Conservation (phyloP, 2,329 filamentous ascomycete genomes). For the Xylariaceae sp. region DNA sequence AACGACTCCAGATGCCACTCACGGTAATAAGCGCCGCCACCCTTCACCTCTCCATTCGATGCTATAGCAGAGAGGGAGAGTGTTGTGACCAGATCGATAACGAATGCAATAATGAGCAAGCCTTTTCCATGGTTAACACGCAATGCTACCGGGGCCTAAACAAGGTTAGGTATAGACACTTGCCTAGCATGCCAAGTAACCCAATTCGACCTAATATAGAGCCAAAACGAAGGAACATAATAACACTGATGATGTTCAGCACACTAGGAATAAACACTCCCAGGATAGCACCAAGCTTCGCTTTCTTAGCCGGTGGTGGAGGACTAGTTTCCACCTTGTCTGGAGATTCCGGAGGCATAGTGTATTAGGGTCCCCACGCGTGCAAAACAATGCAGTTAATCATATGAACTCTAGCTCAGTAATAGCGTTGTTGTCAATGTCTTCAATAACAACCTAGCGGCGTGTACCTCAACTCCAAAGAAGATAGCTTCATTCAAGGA, state of each 20-base stretch:
- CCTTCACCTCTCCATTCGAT: constrained; percentile 85
- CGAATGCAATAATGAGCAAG: constrained; percentile 74
- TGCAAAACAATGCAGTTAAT: not conserved
- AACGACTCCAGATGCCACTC: no score
- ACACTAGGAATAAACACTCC: constrained; percentile 89
- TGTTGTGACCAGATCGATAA: constrained; percentile 80
- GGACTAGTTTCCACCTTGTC: constrained; percentile 32
- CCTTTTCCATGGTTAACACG: constrained; percentile 46
- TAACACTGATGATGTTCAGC: constrained; percentile 83
- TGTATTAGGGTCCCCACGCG: constrained; percentile 5
- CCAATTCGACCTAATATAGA: constrained; percentile 82
- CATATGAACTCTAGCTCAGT: not conserved
- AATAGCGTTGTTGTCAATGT: not conserved
- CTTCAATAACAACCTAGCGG: not conserved
- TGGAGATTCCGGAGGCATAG: constrained; percentile 29
- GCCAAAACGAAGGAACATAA: constrained; percentile 91
- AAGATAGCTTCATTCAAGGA: not conserved
- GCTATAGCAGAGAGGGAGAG: constrained; percentile 88
- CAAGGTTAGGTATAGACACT: constrained; percentile 31
- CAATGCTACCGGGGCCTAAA: not conserved
- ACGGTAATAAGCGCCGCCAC: constrained; percentile 87
- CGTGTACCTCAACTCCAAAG: no score
- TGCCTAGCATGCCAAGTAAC: constrained; percentile 77
- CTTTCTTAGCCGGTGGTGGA: constrained; percentile 38
- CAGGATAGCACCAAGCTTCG: constrained; percentile 76